Percentiles rank a stretch among this genome's conserved stretches.
Conservation (phyloP, 192 early-diverging fungal species). For the Backusella morwellensis region DNA sequence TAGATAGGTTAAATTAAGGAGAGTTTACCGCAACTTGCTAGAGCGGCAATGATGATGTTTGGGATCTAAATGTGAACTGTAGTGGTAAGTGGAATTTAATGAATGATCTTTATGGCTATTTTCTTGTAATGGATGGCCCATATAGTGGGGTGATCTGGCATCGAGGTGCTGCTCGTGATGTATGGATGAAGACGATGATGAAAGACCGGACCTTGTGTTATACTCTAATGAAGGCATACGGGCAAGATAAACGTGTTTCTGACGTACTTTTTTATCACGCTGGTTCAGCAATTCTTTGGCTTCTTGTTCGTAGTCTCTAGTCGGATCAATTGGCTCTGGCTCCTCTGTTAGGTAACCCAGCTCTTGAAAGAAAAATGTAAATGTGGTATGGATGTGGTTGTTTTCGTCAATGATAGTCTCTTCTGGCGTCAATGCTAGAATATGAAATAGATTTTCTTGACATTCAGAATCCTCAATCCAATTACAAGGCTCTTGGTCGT, state of each 20-base stretch:
- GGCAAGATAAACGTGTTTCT: constrained; percentile 8
- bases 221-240: constrained; percentile 7
- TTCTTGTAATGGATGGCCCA: constrained; percentile 6
- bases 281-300: background rate
- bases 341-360: constrained; percentile 30
- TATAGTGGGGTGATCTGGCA: constrained; percentile 7
- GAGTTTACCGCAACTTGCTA: background rate
- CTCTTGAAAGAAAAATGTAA: constrained; percentile 29
- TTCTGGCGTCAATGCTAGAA: constrained; percentile 24
- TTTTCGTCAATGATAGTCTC: constrained; percentile 17
- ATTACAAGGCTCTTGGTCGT: background rate
- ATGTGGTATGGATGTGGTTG: constrained; percentile 20
- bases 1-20: background rate
- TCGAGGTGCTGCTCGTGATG: constrained; percentile 11
- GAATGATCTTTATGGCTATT: background rate
- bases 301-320: constrained; percentile 24
- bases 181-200: constrained; percentile 3
- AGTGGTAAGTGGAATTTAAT: background rate
- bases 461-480: constrained; percentile 28
- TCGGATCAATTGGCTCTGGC: constrained; percentile 35
- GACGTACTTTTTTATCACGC: constrained; percentile 7
- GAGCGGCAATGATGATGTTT: background rate
- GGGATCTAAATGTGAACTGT: background rate
- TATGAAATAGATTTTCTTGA: constrained; percentile 30
- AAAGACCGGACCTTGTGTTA: constrained; percentile 1